phyloP scores from a whole-genome alignment of 371 early-diverging fungal genomes.

The Mortierella sp. region DNA sequence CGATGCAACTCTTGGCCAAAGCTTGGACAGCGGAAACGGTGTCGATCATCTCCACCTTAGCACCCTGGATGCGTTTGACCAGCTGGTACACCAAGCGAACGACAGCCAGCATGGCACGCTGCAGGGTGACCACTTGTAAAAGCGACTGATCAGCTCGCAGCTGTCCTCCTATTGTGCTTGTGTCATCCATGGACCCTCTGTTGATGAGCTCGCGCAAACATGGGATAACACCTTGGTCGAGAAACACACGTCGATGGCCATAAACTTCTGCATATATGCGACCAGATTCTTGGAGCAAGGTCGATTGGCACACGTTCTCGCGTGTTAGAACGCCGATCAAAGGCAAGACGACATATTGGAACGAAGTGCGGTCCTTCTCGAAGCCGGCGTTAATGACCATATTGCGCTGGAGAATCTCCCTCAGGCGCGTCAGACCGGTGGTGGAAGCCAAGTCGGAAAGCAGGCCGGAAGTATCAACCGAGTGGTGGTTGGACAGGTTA shows the following conservation, averaged over 20 bases:
- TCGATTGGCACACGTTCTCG: slow-evolving; percentile 34
- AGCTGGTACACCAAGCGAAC: slow-evolving; percentile 46
- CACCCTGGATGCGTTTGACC: slow-evolving; percentile 37
- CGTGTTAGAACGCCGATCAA: slow-evolving; percentile 43
- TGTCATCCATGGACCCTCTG: slow-evolving; percentile 9
- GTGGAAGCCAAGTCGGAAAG: neutral
- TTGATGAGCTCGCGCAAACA: slow-evolving; percentile 23
- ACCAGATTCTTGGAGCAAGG: slow-evolving; percentile 23
- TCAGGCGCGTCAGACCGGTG: neutral
- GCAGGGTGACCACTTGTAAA: slow-evolving; percentile 24
- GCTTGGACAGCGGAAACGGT: too few species aligned
- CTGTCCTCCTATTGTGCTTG: neutral
- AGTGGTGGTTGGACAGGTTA: slow-evolving; percentile 14
- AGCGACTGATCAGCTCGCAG: neutral
- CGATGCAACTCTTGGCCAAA: too few species aligned
- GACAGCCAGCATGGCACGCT: slow-evolving; percentile 35
- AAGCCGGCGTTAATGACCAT: slow-evolving; percentile 15
- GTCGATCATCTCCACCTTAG: slow-evolving; percentile 13
- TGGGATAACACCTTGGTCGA: slow-evolving; percentile 21
- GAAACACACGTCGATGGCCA: slow-evolving; percentile 19
- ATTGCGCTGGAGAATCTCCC: neutral
- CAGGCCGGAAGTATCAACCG: slow-evolving; percentile 6
- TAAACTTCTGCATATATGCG: slow-evolving; percentile 36
- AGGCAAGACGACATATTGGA: slow-evolving; percentile 48
- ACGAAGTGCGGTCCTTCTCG: slow-evolving; percentile 24